A percentile compares a stretch with the other conserved stretches of the same genome.
Evolutionary conservation across 495 filamentous ascomycete genomes (phyloP).

Genomic region (Jackrogersella multiformis): DNA sequence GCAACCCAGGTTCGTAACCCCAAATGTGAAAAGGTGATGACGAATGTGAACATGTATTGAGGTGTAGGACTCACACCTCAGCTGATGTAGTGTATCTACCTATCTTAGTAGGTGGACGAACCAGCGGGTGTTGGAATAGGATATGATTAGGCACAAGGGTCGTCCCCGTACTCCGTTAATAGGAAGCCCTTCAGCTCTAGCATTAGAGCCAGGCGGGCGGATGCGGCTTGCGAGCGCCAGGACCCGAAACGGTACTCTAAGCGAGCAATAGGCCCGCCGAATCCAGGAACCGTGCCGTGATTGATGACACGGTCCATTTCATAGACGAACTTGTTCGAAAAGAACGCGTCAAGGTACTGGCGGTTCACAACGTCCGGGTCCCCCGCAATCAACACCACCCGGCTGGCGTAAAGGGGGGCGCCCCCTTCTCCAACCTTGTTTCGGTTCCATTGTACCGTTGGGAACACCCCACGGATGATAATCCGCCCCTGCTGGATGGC

Average conservation of each 20-base stretch:
- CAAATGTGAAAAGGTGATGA: too few species aligned
- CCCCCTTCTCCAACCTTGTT: constrained; percentile 11
- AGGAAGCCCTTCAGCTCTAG: constrained; percentile 37
- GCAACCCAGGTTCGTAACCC: too few species aligned
- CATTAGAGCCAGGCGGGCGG: constrained; percentile 45
- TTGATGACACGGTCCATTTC: constrained; percentile 35
- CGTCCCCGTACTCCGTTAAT: constrained; percentile 4
- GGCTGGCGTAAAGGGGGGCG: constrained; percentile 5
- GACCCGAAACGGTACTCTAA: constrained; percentile 53
- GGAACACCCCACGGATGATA: neutral
- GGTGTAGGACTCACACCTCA: too few species aligned
- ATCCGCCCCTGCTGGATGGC: constrained; percentile 3
- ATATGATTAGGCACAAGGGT: too few species aligned
- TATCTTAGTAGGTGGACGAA: too few species aligned
- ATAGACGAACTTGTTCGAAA: constrained; percentile 34
- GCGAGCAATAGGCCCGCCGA: constrained; percentile 5
- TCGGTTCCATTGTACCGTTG: constrained; percentile 13
- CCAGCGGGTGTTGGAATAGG: too few species aligned
- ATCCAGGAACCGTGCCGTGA: constrained; percentile 4
- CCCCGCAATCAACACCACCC: constrained; percentile 34
- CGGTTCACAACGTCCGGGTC: constrained; percentile 33
- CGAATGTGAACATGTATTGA: too few species aligned
- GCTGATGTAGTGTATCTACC: too few species aligned
- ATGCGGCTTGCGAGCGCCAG: constrained; percentile 50
- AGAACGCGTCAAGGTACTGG: constrained; percentile 19